Conservation (phyloP, 2,329 filamentous ascomycete species). For the Talaromyces verruculosus region DNA sequence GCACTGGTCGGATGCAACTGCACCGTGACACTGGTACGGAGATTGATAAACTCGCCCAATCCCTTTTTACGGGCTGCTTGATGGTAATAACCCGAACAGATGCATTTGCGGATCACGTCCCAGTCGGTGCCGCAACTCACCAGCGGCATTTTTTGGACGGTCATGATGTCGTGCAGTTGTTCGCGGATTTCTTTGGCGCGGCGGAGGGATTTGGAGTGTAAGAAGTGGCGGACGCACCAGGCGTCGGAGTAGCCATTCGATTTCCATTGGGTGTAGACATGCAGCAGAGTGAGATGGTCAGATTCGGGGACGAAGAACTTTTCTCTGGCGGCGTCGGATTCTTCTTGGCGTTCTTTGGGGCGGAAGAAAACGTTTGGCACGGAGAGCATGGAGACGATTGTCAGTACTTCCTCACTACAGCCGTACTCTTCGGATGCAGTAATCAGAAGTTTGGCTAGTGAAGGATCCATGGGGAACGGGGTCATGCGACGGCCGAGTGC, state of each 20-base stretch:
- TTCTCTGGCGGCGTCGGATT: slow-evolving; percentile 90
- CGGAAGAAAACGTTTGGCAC: slow-evolving; percentile 97
- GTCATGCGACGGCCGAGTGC: slow-evolving; percentile 89
- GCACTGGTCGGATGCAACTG: slow-evolving; percentile 93
- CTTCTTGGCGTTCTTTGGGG: slow-evolving; percentile 93
- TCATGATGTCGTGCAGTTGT: slow-evolving; percentile 91
- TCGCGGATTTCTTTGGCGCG: slow-evolving; percentile 92
- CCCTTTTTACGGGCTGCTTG: slow-evolving; percentile 96
- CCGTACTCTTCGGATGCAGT: slow-evolving; percentile 84
- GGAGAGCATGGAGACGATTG: slow-evolving; percentile 96
- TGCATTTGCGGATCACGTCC: slow-evolving; percentile 92
- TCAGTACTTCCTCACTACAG: slow-evolving; percentile 97
- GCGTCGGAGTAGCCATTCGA: slow-evolving; percentile 83
- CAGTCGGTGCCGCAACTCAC: slow-evolving; percentile 92
- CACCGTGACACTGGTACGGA: slow-evolving; percentile 89
- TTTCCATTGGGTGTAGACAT: slow-evolving; percentile 95
- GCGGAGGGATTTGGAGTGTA: slow-evolving; percentile 91
- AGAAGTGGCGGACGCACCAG: slow-evolving; percentile 91
- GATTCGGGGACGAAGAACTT: slow-evolving; percentile 99
- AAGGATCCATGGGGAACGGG: slow-evolving; percentile 96
- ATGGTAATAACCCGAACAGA: slow-evolving; percentile 97
- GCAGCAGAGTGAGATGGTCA: slow-evolving; percentile 90
- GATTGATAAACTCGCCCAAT: slow-evolving; percentile 94
- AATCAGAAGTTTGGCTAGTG: slow-evolving; percentile 90
- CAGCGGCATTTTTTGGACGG: slow-evolving; percentile 85